Evolutionary conservation across 306 rosid genomes (phyloP), one percentile per base, ranked within the genome.

Genomic region (Gynostemma pentaphyllum): DNA sequence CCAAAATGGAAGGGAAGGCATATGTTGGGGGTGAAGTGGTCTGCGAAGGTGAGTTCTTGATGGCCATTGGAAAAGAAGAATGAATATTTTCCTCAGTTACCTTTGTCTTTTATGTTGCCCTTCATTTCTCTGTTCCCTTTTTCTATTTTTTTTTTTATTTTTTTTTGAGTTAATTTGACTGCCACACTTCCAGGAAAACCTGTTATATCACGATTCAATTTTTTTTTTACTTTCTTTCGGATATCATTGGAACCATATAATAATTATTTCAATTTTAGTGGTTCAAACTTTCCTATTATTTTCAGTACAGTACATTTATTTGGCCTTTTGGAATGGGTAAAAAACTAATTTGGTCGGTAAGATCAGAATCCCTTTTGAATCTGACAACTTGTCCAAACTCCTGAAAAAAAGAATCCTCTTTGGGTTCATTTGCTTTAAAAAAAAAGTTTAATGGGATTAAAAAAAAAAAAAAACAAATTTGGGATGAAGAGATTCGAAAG

Each of bases 1-100:
- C 94, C 27, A 90, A 90, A 85, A 85, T 87, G 96, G 96, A 85
- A 65, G 97, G 96, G 30, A 90, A 87, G 82, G 91, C 97, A 41
- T 87, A 76, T 49, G 97, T 91, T 22, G 96, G 92, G 66, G 91
- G 97, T 18, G 97, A 90, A 36, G 82, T 90, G 47, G 97, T 85
- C 16, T 90, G 97, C 2, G 96, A 90, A 70, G 97, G 94, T 5
- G 95, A 91, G 72, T 87, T 87, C 74, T 76, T 85, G 85, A 87
- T 85, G 94, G 94, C 85, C 12, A 79, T 56, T 37, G 97, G 84
- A 30, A 75, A 78, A 9, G 74, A 64, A 74, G 64, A 74, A 49
- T 59, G 39, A 44, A 10, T 56, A 24, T 64, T 50, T 56, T 52
- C 10, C 34, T 39, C 10, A 1, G 10, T 12, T 2, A 39, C 18